Evolutionary conservation across 2,329 filamentous ascomycete genomes (phyloP).

Genomic region (Zymoseptoria pseudotritici): DNA sequence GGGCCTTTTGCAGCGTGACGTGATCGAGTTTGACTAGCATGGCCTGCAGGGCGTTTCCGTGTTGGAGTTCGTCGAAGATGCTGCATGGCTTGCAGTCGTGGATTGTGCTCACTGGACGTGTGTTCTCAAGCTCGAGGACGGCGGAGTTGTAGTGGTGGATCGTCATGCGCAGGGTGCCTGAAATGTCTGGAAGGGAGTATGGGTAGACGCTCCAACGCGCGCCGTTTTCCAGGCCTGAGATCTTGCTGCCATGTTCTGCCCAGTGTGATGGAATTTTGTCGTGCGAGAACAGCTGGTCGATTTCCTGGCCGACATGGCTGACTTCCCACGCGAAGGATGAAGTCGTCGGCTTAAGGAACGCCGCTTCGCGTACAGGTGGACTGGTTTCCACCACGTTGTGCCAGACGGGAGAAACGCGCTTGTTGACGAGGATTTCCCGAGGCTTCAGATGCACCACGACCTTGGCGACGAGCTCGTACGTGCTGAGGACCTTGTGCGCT

Average conservation of each 20-base stretch:
- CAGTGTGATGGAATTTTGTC: not conserved
- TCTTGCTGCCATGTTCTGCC: not conserved
- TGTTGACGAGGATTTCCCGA: not conserved
- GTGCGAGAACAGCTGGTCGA: not conserved
- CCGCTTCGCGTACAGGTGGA: not conserved
- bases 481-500: not conserved
- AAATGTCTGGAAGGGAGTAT: not conserved
- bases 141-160: not conserved
- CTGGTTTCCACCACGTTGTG: not conserved
- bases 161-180: not conserved
- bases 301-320: not conserved
- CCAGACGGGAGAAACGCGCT: not conserved
- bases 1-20: not conserved
- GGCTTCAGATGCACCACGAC: not conserved
- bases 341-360: not conserved
- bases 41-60: not conserved
- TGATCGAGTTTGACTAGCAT: not conserved
- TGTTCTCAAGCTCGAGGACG: not conserved
- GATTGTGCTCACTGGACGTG: not conserved
- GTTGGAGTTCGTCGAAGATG: not conserved
- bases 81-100: not conserved
- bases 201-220: not conserved
- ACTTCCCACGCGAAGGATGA: not conserved
- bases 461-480: not conserved
- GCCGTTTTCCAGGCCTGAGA: not conserved